A percentile compares a stretch with the other conserved stretches of the same genome.
Conservation (phyloP, 1,284 basidiomycete genomes). For the Stygiomarasmius scandens region DNA sequence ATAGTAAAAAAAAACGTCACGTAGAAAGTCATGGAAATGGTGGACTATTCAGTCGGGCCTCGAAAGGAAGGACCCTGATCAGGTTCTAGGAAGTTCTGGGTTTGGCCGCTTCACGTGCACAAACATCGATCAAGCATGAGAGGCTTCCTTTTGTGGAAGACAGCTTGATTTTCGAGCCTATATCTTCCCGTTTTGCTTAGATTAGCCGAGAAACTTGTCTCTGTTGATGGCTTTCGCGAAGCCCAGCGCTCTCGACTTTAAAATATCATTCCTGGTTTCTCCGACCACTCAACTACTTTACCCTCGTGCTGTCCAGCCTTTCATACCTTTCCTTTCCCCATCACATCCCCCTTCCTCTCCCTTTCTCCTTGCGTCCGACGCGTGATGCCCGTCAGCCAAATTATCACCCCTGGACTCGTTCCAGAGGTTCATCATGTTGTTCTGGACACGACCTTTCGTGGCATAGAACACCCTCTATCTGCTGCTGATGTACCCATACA, state of each 20-base stretch:
- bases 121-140: neutral
- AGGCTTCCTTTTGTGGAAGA: constrained; percentile 2
- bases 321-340: constrained; percentile 6
- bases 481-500: constrained; percentile 57
- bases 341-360: constrained; percentile 5
- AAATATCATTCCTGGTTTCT: neutral
- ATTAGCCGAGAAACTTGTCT: neutral
- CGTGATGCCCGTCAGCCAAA: constrained; percentile 12
- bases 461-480: constrained; percentile 61
- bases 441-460: constrained; percentile 66
- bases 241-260: neutral
- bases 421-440: constrained; percentile 51
- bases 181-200: neutral
- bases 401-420: constrained; percentile 5
- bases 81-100: neutral
- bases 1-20: neutral
- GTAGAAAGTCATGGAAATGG: neutral
- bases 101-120: neutral
- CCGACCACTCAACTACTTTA: neutral
- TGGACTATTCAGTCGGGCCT: neutral
- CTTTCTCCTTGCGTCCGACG: constrained; percentile 26
- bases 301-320: constrained; percentile 9
- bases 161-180: constrained; percentile 6
- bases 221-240: neutral
- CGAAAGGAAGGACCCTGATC: neutral